Evolutionary conservation across 805 yeast genomes (phyloP).

Genomic region (Yarrowia divulgata): DNA sequence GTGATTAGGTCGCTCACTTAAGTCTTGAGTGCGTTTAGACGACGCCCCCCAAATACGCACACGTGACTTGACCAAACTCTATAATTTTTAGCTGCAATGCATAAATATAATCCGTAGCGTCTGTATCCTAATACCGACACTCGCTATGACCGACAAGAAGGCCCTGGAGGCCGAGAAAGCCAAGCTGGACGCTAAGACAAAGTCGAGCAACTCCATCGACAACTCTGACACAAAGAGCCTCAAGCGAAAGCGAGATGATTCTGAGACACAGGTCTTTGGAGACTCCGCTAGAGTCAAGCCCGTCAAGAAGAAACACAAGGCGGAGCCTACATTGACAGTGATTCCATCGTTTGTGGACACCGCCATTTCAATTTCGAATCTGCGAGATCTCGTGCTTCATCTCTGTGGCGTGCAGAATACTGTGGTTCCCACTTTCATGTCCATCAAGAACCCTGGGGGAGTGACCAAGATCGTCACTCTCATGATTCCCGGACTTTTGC

Average conservation of each 20-base stretch:
- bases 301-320: conserved; percentile 44
- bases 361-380: conserved; percentile 46
- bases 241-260: conserved; percentile 18
- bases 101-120: conserved; percentile 18
- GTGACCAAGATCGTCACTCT: conserved; percentile 65
- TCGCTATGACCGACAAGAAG: conserved; percentile 23
- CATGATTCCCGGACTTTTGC: conserved; percentile 69
- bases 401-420: conserved; percentile 53
- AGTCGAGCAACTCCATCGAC: background rate
- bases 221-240: conserved; percentile 10
- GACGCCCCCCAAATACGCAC: background rate
- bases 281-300: conserved; percentile 23
- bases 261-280: conserved; percentile 7
- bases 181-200: background rate
- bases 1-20: background rate
- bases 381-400: conserved; percentile 58
- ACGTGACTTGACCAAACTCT: conserved; percentile 22
- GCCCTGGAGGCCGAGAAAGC: conserved; percentile 23
- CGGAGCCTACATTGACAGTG: conserved; percentile 44
- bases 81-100: conserved; percentile 37
- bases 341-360: conserved; percentile 36
- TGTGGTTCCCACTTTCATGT: conserved; percentile 59
- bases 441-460: conserved; percentile 56
- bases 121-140: background rate
- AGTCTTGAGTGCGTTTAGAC: background rate